A percentile compares a stretch with the other conserved stretches of the same genome.
These are phyloP conservation scores for Ceratobasidium sp. DNA, from an alignment of 1,284 basidiomycete genomes.

Conservation along the genomic window DNA sequence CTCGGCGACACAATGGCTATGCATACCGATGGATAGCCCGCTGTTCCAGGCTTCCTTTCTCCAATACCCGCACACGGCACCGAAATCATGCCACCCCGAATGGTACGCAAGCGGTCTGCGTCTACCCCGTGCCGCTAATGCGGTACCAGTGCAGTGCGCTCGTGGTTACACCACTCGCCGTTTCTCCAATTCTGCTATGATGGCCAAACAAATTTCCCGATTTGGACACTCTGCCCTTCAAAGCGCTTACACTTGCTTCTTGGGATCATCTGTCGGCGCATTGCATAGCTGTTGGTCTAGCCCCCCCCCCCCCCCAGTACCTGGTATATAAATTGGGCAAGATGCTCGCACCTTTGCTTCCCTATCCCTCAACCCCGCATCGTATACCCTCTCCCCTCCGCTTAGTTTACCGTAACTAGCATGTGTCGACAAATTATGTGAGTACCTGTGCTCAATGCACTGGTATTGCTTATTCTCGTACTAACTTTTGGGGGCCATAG, in stretches of 20 bases:
- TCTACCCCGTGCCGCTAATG: background rate
- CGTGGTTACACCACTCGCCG: background rate
- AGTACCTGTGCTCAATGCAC: background rate
- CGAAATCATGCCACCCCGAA: background rate
- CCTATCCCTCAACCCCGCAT: background rate
- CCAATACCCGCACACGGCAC: no score
- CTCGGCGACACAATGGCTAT: background rate
- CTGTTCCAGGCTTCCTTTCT: constrained; percentile 9
- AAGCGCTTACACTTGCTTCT: background rate
- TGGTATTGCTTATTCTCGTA: background rate
- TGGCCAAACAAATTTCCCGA: constrained; percentile 27
- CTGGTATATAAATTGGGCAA: background rate
- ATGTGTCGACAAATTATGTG: constrained; percentile 43
- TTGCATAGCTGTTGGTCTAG: background rate
- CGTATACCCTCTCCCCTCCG: background rate
- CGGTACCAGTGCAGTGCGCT: background rate
- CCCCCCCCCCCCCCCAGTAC: background rate
- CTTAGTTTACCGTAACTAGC: background rate
- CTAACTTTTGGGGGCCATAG: background rate
- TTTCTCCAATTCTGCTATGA: background rate
- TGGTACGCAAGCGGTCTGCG: background rate
- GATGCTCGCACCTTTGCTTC: background rate
- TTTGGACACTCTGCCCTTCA: background rate
- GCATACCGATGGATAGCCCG: background rate
- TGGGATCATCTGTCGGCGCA: background rate